Conservation (phyloP, 495 filamentous ascomycete genomes). For the Xylaria grammica region DNA sequence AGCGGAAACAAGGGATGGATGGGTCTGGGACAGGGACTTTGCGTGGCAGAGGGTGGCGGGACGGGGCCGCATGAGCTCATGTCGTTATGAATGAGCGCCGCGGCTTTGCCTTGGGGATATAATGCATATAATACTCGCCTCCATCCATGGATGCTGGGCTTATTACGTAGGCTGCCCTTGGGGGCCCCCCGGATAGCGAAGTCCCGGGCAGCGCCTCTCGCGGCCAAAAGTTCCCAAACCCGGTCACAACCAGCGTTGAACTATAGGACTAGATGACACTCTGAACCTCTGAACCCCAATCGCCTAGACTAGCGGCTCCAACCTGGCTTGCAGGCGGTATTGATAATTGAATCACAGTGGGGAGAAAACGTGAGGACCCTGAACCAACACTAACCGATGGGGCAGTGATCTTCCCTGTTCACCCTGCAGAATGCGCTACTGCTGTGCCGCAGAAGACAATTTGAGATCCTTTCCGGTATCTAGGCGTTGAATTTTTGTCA, state of each 20-base stretch:
- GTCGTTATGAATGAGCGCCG: background rate
- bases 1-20: conserved; percentile 1
- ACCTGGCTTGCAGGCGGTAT: background rate
- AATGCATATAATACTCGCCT: background rate
- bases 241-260: background rate
- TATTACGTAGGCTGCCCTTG: background rate
- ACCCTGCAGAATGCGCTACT: background rate
- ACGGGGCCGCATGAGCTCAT: conserved; percentile 6
- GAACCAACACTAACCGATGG: background rate
- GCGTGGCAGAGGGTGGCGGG: background rate
- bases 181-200: conserved; percentile 3
- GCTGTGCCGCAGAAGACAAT: conserved; percentile 12
- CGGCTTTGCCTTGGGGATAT: no score
- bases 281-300: background rate
- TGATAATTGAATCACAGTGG: background rate
- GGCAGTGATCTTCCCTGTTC: background rate
- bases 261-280: background rate
- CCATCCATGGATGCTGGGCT: background rate
- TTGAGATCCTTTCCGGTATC: conserved; percentile 3
- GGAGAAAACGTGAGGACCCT: background rate
- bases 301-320: background rate
- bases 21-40: conserved; percentile 1
- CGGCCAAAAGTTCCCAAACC: background rate
- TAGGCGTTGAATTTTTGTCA: no score
- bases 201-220: background rate